Evolutionary conservation across 1,284 basidiomycete genomes (phyloP).

Genomic region (Marasmius sp.): DNA sequence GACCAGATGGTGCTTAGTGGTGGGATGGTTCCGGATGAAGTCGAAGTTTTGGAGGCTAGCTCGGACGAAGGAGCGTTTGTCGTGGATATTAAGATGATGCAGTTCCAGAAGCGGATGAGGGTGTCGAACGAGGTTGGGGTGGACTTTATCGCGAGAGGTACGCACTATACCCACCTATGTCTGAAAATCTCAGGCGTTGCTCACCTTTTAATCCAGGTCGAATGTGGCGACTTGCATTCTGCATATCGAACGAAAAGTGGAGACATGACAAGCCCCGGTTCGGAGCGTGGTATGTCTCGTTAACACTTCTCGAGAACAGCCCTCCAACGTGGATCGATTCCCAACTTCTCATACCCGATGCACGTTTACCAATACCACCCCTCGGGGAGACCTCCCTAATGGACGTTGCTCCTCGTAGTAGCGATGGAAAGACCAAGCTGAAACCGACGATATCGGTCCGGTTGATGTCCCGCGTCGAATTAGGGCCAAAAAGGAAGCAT

Average conservation of each 20-base stretch:
- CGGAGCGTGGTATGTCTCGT: slow-evolving; percentile 56
- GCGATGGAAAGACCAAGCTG: slow-evolving; percentile 22
- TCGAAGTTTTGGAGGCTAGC: slow-evolving; percentile 47
- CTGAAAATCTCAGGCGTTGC: not conserved
- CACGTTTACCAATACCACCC: slow-evolving; percentile 15
- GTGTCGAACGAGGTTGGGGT: slow-evolving; percentile 51
- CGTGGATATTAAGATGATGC: slow-evolving; percentile 49
- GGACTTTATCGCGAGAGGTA: slow-evolving; percentile 71
- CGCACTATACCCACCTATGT: too few relatives aligned
- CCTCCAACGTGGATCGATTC: slow-evolving; percentile 62
- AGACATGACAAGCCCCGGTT: slow-evolving; percentile 21
- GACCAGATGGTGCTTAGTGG: slow-evolving; percentile 61
- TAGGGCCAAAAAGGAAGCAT: slow-evolving; percentile 23
- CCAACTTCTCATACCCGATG: slow-evolving; percentile 50
- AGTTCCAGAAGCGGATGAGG: slow-evolving; percentile 73
- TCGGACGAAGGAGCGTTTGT: slow-evolving; percentile 56
- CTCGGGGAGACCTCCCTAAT: not conserved
- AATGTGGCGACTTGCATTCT: slow-evolving; percentile 61
- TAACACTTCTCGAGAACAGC: slow-evolving; percentile 57
- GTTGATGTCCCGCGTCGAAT: slow-evolving; percentile 34
- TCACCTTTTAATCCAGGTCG: slow-evolving; percentile 40
- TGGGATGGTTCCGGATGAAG: slow-evolving; percentile 47
- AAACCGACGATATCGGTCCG: slow-evolving; percentile 42
- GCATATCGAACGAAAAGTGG: slow-evolving; percentile 32
- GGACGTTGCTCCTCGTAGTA: slow-evolving; percentile 2